Percentiles rank a stretch among this genome's conserved stretches.
Evolutionary conservation across 2,329 filamentous ascomycete species (phyloP).

Genomic region (Pseudocercospora eumusae): DNA sequence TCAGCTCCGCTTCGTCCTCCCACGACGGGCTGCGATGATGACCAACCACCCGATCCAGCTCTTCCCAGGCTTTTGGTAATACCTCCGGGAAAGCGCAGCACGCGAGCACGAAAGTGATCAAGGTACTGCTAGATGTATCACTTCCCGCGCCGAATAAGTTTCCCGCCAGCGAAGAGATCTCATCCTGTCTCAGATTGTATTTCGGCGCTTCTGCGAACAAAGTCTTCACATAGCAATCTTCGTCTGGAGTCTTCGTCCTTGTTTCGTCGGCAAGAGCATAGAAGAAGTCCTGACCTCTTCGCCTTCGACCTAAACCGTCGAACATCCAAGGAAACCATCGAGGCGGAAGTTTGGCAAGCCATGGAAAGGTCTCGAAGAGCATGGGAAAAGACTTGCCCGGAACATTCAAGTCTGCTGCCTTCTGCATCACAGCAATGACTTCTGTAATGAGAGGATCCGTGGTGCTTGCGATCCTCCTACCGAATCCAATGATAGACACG

Average conservation of each 20-base stretch:
- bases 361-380: constrained; percentile 59
- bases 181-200: constrained; percentile 46
- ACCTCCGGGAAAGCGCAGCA: constrained; percentile 51
- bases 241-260: constrained; percentile 38
- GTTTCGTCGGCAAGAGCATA: constrained; percentile 56
- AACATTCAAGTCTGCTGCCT: constrained; percentile 56
- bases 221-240: constrained; percentile 48
- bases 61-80: constrained; percentile 40
- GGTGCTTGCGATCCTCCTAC: constrained; percentile 53
- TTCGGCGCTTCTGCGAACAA: constrained; percentile 53
- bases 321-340: constrained; percentile 54
- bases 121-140: constrained; percentile 53
- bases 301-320: constrained; percentile 48
- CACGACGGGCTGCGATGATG: constrained; percentile 38
- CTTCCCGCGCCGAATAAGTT: constrained; percentile 53
- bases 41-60: constrained; percentile 42
- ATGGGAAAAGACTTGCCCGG: constrained; percentile 53
- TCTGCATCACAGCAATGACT: constrained; percentile 60
- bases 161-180: constrained; percentile 50
- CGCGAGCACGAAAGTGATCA: constrained; percentile 54
- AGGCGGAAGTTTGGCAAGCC: constrained; percentile 55
- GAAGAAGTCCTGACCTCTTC: constrained; percentile 54
- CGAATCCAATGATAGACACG: constrained; percentile 60
- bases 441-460: constrained; percentile 61
- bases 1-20: constrained; percentile 64